Evolutionary conservation across 2,329 filamentous ascomycete genomes (phyloP), one percentile per base, ranked within the genome.

Genomic region (Phyllosticta citribraziliensis): DNA sequence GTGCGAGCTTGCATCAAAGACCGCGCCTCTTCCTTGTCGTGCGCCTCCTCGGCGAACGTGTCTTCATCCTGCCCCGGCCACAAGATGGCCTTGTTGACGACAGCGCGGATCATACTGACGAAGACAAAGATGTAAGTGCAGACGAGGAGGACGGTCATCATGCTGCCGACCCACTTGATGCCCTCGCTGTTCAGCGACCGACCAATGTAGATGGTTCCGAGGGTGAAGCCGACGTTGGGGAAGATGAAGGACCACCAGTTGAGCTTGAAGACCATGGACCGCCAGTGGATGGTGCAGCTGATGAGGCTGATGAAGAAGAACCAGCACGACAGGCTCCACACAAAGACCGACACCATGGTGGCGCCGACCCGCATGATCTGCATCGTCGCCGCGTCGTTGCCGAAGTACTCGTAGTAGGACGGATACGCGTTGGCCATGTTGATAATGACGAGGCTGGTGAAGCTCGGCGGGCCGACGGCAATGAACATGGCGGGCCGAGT

Each of bases 401-500:
- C 55, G 25, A 64, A 56, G 27, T 61, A 20, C 19, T 66, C 62
- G 12, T 65, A 71, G 56, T 81, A 78, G 25, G 83, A 72, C 0
- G 67, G 75, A 0, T 85, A 70, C 9, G 79, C 79, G 54, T 81
- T 78, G 0, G 86, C 80, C 80, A 89, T 86, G 53, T 86, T 86
- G 40, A 90, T 82, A 40, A 89, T 77, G 0, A 87, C 87, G 17
- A 89, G 76, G 2, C 83, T 84, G 0, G 87, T 90, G 75, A 89
- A 90, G 1, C 84, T 81, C 0, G 87, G 86, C 1, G 88, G 87
- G 0, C 88, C 88, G 20, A 90, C 87, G 63, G 84, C 86, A 76
- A 90, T 89, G 76, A 88, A 90, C 70, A 90, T 82, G 0, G 83
- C 87, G 0, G 87, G 84, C 58, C 87, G 78, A 64, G 86, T 84